A percentile compares a stretch with the other conserved stretches of the same genome.
phyloP scores from a whole-genome alignment of 768 basidiomycete species.

The Lentinula aciculospora region DNA sequence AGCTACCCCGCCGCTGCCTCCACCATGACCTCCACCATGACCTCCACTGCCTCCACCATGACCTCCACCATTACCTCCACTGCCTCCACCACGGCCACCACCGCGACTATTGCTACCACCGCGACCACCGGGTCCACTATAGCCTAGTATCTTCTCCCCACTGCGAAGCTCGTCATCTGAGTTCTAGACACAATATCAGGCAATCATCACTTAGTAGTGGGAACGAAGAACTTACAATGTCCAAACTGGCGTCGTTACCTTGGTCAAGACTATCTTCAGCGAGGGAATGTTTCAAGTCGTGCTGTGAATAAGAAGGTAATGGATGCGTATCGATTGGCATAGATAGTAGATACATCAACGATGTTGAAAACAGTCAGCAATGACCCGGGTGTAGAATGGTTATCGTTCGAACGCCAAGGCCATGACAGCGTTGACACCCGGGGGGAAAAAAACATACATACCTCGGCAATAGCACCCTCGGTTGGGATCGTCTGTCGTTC shows the following conservation, averaged over 20 bases:
- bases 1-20: too few relatives aligned
- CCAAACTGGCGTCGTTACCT: not conserved
- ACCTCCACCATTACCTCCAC: too few relatives aligned
- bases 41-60: too few relatives aligned
- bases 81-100: too few relatives aligned
- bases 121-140: too few relatives aligned
- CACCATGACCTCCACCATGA: too few relatives aligned
- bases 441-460: not conserved
- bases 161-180: not conserved
- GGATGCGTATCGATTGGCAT: too few relatives aligned
- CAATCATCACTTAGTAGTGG: not conserved
- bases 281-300: not conserved
- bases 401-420: too few relatives aligned
- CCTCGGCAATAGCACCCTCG: not conserved
- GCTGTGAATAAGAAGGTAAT: not conserved
- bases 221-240: not conserved
- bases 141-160: not conserved
- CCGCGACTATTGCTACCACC: too few relatives aligned
- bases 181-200: not conserved
- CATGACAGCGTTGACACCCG: too few relatives aligned
- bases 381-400: too few relatives aligned
- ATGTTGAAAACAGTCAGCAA: not conserved
- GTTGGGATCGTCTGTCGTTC: not conserved
- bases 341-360: too few relatives aligned
- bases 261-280: not conserved